phyloP scores from a whole-genome alignment of 2,329 filamentous ascomycete genomes.

The Metarhizium album region DNA sequence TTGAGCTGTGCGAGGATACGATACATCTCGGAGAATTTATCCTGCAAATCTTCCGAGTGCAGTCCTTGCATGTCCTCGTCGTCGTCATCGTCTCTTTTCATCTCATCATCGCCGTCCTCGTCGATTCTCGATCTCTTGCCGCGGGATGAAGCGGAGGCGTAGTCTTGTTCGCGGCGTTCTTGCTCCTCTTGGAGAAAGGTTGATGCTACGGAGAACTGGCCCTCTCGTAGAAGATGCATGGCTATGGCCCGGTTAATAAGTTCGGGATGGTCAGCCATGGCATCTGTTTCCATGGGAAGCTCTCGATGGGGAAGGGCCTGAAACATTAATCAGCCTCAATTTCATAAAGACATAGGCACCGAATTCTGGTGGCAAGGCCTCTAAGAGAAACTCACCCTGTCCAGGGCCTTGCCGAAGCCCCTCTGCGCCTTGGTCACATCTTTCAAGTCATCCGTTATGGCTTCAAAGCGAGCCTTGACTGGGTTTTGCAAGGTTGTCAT shows the following conservation, averaged over 20 bases:
- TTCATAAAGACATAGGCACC: background rate
- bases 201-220: slow-evolving; percentile 79
- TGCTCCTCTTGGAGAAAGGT: slow-evolving; percentile 69
- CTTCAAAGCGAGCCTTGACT: slow-evolving; percentile 69
- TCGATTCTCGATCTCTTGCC: slow-evolving; percentile 13
- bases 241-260: slow-evolving; percentile 89
- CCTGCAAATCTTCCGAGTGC: slow-evolving; percentile 49
- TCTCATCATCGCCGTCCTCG: slow-evolving; percentile 23
- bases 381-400: slow-evolving; percentile 50
- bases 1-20: slow-evolving; percentile 71
- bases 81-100: slow-evolving; percentile 16
- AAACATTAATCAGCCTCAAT: slow-evolving; percentile 9
- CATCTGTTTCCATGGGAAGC: slow-evolving; percentile 70
- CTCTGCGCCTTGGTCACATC: slow-evolving; percentile 73
- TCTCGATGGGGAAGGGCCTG: slow-evolving; percentile 39
- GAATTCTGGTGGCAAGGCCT: background rate
- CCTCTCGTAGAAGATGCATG: slow-evolving; percentile 92
- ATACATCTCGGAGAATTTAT: slow-evolving; percentile 84
- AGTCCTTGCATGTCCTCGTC: slow-evolving; percentile 16
- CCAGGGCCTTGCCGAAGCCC: slow-evolving; percentile 74
- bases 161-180: slow-evolving; percentile 19
- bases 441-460: slow-evolving; percentile 70
- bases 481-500: slow-evolving; percentile 81
- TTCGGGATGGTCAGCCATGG: slow-evolving; percentile 60
- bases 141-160: slow-evolving; percentile 9